These are phyloP conservation scores for Micractinium conductrix DNA, from an alignment of 139 green algal species.

Conservation along the genomic window DNA sequence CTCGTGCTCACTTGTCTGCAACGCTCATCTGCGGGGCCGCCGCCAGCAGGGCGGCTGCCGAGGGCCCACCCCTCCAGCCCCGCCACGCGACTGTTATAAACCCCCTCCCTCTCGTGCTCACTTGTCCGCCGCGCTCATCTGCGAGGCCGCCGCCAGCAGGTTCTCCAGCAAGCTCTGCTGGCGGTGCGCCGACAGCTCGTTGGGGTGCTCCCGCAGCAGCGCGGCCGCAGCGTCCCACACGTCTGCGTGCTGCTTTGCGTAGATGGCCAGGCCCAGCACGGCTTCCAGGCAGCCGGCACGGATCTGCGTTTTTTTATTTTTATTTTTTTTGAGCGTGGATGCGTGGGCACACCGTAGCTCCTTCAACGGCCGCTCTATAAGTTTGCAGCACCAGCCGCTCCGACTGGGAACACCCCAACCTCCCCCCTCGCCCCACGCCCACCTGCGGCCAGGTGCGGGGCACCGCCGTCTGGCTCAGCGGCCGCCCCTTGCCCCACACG, in stretches of 20 bases:
- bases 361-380: no score
- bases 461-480: conserved; percentile 37
- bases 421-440: not conserved
- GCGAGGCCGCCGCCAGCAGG: conserved; percentile 51
- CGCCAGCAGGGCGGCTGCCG: no score
- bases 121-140: conserved; percentile 50
- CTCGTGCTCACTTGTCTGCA: no score
- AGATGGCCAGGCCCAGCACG: conserved; percentile 57
- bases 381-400: no score
- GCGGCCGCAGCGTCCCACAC: conserved; percentile 78
- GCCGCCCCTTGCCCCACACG: conserved; percentile 41
- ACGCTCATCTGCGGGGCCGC: no score
- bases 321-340: no score
- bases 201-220: conserved; percentile 64
- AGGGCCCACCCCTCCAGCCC: no score
- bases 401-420: no score
- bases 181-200: conserved; percentile 56
- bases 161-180: conserved; percentile 67
- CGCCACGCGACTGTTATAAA: no score
- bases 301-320: conserved; percentile 23
- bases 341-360: no score
- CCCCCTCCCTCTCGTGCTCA: no score
- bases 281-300: conserved; percentile 59
- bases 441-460: conserved; percentile 42
- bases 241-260: conserved; percentile 59